Conservation (phyloP, 208 protist species). For the Dictyostelium gargantuum region DNA sequence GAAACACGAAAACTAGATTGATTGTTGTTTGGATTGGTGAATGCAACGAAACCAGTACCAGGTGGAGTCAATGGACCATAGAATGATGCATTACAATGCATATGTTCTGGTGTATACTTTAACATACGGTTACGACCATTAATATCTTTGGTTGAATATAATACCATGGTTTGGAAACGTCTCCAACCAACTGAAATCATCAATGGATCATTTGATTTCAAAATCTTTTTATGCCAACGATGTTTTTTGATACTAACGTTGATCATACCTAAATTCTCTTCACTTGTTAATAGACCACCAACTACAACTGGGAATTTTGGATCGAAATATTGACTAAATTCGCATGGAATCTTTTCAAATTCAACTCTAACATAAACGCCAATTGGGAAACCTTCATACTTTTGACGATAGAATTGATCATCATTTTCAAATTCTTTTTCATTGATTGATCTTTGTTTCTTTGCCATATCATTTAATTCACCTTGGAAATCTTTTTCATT, state of each 20-base stretch:
- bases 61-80: constrained; percentile 96
- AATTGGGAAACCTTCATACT: constrained; percentile 51
- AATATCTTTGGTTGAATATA: constrained; percentile 91
- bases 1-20: constrained; percentile 91
- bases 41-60: constrained; percentile 95
- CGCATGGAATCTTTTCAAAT: constrained; percentile 89
- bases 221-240: constrained; percentile 97
- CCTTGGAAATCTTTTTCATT: constrained; percentile 57
- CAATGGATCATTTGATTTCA: constrained; percentile 99
- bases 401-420: constrained; percentile 82
- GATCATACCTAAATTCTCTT: constrained; percentile 95
- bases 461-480: constrained; percentile 56
- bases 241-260: constrained; percentile 96
- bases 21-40: constrained; percentile 86
- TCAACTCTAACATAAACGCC: constrained; percentile 67
- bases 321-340: constrained; percentile 95
- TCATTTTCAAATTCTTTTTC: constrained; percentile 87
- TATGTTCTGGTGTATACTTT: constrained; percentile 99
- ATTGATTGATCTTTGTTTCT: constrained; percentile 50
- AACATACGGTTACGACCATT: constrained; percentile 96
- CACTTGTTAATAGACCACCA: constrained; percentile 94
- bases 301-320: constrained; percentile 91
- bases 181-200: constrained; percentile 99
- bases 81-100: constrained; percentile 98
- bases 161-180: constrained; percentile 93